Evolutionary conservation across 1,284 basidiomycete species (phyloP), one percentile per base, ranked within the genome.

Genomic region (Marasmius sp.): DNA sequence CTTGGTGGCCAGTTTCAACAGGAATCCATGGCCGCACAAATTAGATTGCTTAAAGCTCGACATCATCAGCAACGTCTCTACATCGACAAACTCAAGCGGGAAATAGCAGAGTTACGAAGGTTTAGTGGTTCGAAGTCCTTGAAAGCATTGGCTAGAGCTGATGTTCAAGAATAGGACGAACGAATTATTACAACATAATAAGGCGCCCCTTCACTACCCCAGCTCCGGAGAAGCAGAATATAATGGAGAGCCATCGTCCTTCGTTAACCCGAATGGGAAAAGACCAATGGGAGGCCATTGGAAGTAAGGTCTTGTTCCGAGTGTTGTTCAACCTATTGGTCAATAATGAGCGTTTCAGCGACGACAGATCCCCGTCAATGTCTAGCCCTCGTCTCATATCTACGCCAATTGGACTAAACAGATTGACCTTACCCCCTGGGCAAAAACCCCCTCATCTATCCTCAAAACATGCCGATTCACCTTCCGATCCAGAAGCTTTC

Each of bases 21-120:
- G 72, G 88, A 91, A 65, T 84, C 84, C n/a, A 81, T 92, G 72
- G 85, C 85, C 2, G 78, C 83, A 47, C 83, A 90, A 58, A 81
- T 91, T 45, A 80, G 83, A 47, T 81, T 84, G 65, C 88, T 88
- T 65, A 84, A 81, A 67, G 68, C 75, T 14, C 81, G 84, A 62
- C 79, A 81, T 65, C 72, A 80, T 36, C 83, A 87, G 67, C 84
- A 85, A 60, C 79, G 83, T 12, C 70, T 70, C 1, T 64, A 84
- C 10, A 75, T 87, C 20, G 83, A 86, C 37, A 80, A 82, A 34
- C 70, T 81, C 58, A 83, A 74, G 69, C 71, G 68, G 62, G 82
- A 80, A 65, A 67, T 72, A n/a, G 74, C 76, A 39, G 84, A 89
- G 18, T 72, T 89, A 37, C 83, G 81, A 74, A 86, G 81, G 90